A percentile compares a stretch with the other conserved stretches of the same genome.
Conservation (phyloP, 495 filamentous ascomycete species). For the Hypoxylon cercidicola region DNA sequence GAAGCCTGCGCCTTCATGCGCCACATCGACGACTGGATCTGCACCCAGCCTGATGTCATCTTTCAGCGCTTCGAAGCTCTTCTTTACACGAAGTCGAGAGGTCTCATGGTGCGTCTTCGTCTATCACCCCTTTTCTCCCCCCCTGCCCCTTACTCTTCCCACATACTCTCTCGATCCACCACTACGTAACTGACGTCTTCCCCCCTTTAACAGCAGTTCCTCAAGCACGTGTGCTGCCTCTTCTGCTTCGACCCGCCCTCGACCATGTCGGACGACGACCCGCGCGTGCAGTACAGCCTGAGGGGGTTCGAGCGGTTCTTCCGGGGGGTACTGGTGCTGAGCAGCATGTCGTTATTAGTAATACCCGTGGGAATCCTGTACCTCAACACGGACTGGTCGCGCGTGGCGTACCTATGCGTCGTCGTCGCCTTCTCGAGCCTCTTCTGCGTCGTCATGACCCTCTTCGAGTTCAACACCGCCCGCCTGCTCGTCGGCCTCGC, state of each 20-base stretch:
- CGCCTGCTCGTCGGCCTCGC: conserved; percentile 21
- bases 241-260: conserved; percentile 4
- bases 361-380: conserved; percentile 19
- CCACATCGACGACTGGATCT: conserved; percentile 29
- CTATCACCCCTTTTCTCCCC: not conserved
- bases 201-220: conserved; percentile 2
- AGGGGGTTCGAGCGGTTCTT: conserved; percentile 9
- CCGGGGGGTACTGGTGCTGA: not conserved
- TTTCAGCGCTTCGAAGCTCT: conserved; percentile 24
- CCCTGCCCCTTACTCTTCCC: not conserved
- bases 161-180: not conserved
- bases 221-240: conserved; percentile 13
- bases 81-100: not conserved
- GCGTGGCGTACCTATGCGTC: conserved; percentile 8
- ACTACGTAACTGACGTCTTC: not conserved
- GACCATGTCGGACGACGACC: not conserved
- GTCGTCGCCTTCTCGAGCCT: conserved; percentile 3
- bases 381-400: conserved; percentile 4
- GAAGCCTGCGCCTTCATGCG: conserved; percentile 28
- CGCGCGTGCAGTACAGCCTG: conserved; percentile 8
- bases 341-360: conserved; percentile 7
- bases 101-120: conserved; percentile 10
- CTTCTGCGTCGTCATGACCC: conserved; percentile 13
- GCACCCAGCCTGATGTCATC: conserved; percentile 8
- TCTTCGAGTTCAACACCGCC: conserved; percentile 14